phyloP scores from a whole-genome alignment of 768 basidiomycete genomes.

The Suillus subluteus region DNA sequence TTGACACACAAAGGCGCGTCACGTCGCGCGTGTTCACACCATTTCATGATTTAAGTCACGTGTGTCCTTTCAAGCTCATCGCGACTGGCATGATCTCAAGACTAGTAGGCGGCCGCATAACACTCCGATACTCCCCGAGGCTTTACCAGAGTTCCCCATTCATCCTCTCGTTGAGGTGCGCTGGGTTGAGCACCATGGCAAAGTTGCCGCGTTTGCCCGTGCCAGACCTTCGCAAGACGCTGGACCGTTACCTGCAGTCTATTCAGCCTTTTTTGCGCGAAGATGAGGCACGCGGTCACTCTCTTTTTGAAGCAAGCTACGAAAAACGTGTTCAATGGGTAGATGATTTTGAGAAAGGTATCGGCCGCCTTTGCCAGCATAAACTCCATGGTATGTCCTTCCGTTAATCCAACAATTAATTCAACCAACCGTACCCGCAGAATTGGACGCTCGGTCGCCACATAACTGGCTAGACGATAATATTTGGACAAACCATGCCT shows the following conservation, averaged over 20 bases:
- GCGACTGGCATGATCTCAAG: constrained; percentile 5
- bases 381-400: constrained; percentile 64
- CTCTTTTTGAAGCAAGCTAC: constrained; percentile 53
- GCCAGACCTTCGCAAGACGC: constrained; percentile 72
- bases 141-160: background rate
- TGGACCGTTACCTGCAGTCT: constrained; percentile 78
- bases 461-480: constrained; percentile 95
- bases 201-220: constrained; percentile 77
- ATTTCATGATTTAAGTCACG: background rate
- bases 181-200: constrained; percentile 8
- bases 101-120: background rate
- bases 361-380: constrained; percentile 72
- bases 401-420: background rate
- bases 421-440: background rate
- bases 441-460: constrained; percentile 70
- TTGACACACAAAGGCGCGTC: background rate
- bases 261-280: constrained; percentile 81
- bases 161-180: background rate
- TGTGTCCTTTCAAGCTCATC: background rate
- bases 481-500: constrained; percentile 87
- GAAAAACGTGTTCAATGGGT: constrained; percentile 61
- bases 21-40: background rate
- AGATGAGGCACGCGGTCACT: constrained; percentile 62
- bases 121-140: background rate
- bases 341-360: constrained; percentile 68